Evolutionary conservation across 257 asterid genomes (phyloP).

Genomic region (Solanum raphanifolium): DNA sequence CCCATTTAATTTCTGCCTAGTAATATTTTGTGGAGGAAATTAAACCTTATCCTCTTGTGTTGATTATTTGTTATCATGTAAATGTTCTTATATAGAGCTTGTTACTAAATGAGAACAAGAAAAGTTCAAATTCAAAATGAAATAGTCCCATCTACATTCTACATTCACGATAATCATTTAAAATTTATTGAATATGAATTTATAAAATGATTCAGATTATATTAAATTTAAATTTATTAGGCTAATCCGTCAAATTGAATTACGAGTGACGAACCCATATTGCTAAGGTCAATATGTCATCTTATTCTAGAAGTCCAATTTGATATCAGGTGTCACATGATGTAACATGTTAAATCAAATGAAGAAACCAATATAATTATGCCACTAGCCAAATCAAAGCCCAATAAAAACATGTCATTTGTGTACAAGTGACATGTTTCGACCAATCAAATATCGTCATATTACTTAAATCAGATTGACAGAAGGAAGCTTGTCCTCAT

Average conservation of each 20-base stretch:
- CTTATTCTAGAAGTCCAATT: background rate
- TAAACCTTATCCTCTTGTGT: constrained; percentile 3
- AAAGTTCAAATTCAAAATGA: background rate
- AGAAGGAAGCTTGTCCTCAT: too few relatives aligned
- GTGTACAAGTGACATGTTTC: background rate
- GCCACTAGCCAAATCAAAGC: background rate
- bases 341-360: background rate
- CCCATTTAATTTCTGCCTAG: background rate
- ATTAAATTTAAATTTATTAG: too few relatives aligned
- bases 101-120: background rate
- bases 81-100: background rate
- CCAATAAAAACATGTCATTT: background rate
- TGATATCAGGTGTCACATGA: background rate
- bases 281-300: background rate
- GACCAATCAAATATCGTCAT: background rate
- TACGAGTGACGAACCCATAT: background rate
- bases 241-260: background rate
- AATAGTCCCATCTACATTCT: background rate
- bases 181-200: too few relatives aligned
- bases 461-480: background rate
- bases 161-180: background rate
- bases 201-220: too few relatives aligned
- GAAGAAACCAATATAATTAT: too few relatives aligned
- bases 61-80: background rate
- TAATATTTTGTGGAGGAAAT: constrained; percentile 1